These are phyloP conservation scores for Anthoceros angustus DNA, from an alignment of 225 moss, liverwort and hornwort species.

Conservation along the genomic window DNA sequence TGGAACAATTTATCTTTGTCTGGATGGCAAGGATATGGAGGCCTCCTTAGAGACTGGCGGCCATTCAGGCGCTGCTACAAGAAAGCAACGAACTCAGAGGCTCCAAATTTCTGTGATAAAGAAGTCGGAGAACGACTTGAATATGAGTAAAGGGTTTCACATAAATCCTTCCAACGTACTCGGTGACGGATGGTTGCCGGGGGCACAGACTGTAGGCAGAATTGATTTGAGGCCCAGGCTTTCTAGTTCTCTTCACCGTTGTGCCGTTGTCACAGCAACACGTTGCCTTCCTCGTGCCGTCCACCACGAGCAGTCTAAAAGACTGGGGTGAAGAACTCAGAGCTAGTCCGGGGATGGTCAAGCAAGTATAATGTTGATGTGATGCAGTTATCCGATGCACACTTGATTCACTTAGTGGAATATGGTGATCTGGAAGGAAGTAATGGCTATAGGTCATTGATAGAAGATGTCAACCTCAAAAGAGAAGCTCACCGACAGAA, in stretches of 20 bases:
- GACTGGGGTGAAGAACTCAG: not conserved
- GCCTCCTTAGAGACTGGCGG: slow-evolving; percentile 1
- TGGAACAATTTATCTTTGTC: slow-evolving; percentile 26
- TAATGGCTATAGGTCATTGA: not conserved
- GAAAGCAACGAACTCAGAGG: slow-evolving; percentile 2
- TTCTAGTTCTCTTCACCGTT: slow-evolving; percentile 13
- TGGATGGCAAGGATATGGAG: slow-evolving; percentile 20
- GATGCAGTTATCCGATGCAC: not conserved
- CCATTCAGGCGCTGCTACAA: not conserved
- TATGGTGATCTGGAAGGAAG: not conserved
- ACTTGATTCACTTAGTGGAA: not conserved
- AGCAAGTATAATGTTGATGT: not conserved
- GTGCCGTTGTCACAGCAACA: slow-evolving; percentile 16
- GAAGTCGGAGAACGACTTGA: not conserved
- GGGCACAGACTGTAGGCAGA: not conserved
- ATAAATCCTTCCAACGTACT: not conserved
- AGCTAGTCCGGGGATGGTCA: not conserved
- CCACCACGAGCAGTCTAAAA: not conserved
- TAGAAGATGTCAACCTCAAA: not conserved
- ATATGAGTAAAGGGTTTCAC: not conserved
- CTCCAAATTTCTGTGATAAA: not conserved
- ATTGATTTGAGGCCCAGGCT: slow-evolving; percentile 3
- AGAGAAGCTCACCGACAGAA: not conserved
- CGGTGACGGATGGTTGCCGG: not conserved
- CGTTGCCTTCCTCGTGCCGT: slow-evolving; percentile 1